A percentile compares a stretch with the other conserved stretches of the same genome.
These are phyloP conservation scores for Candida vaughaniae DNA, from an alignment of 805 yeast species.

Conservation along the genomic window DNA sequence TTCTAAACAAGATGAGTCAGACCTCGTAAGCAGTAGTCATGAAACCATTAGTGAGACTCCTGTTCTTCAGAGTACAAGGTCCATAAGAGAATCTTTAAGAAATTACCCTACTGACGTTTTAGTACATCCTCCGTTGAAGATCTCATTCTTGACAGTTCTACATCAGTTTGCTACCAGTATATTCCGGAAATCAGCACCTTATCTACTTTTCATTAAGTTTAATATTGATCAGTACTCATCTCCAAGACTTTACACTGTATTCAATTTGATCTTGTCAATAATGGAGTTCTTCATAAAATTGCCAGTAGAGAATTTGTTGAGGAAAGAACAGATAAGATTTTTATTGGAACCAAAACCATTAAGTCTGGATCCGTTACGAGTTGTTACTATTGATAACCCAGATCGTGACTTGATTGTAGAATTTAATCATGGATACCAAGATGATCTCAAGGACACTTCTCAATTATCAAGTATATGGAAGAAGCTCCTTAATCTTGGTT, in stretches of 20 bases:
- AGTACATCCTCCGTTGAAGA: constrained; percentile 51
- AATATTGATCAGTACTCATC: constrained; percentile 67
- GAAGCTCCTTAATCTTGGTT: constrained; percentile 23
- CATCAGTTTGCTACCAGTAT: constrained; percentile 60
- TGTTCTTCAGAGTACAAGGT: constrained; percentile 39
- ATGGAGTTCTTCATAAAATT: constrained; percentile 71
- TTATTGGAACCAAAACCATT: constrained; percentile 44
- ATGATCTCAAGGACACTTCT: constrained; percentile 16
- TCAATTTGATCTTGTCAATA: constrained; percentile 59
- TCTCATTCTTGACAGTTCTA: constrained; percentile 50
- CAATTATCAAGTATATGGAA: constrained; percentile 38
- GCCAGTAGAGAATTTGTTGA: constrained; percentile 82
- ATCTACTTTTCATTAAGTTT: constrained; percentile 54
- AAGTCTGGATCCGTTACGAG: constrained; percentile 33
- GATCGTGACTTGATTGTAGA: constrained; percentile 56
- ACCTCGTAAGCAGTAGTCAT: not conserved
- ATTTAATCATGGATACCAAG: constrained; percentile 47
- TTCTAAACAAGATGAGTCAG: constrained; percentile 2
- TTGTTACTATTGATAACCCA: constrained; percentile 44
- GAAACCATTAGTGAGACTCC: not conserved
- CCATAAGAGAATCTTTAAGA: constrained; percentile 67
- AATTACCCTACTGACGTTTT: constrained; percentile 57
- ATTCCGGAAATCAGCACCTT: constrained; percentile 67
- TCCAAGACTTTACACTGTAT: constrained; percentile 57
- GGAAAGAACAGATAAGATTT: constrained; percentile 78